phyloP scores from a whole-genome alignment of 331 rosid species.

The Saraca asoca region DNA sequence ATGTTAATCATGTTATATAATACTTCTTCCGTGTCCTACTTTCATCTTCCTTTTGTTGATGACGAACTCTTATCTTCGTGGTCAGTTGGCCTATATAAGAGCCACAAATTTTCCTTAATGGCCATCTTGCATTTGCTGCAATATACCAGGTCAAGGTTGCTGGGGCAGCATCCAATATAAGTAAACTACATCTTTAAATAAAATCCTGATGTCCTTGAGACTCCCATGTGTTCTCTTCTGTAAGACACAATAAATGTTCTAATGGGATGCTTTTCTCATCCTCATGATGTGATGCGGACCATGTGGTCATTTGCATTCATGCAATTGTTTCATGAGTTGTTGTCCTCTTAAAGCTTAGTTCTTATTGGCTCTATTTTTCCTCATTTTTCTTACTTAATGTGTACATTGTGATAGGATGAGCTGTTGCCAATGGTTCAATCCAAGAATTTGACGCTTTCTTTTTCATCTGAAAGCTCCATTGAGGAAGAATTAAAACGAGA shows the following conservation, averaged over 20 bases:
- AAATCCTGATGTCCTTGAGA: not conserved
- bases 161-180: slow-evolving; percentile 6
- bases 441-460: slow-evolving; percentile 80
- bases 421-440: slow-evolving; percentile 76
- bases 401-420: slow-evolving; percentile 63
- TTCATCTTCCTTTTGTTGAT: slow-evolving; percentile 12
- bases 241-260: slow-evolving; percentile 20
- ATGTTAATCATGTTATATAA: not conserved
- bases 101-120: not conserved
- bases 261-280: slow-evolving; percentile 28
- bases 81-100: slow-evolving; percentile 18
- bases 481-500: slow-evolving; percentile 97
- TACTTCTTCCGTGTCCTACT: not conserved
- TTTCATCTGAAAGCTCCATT: slow-evolving; percentile 96
- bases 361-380: slow-evolving; percentile 20
- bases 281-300: slow-evolving; percentile 25
- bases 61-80: slow-evolving; percentile 8
- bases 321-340: slow-evolving; percentile 4
- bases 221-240: not conserved
- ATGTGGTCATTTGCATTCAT: slow-evolving; percentile 20
- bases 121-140: slow-evolving; percentile 24
- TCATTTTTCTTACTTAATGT: slow-evolving; percentile 19
- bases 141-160: slow-evolving; percentile 24
- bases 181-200: not conserved
- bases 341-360: slow-evolving; percentile 7